phyloP scores from a whole-genome alignment of 2,329 filamentous ascomycete genomes.

The Trichophyton verrucosum region DNA sequence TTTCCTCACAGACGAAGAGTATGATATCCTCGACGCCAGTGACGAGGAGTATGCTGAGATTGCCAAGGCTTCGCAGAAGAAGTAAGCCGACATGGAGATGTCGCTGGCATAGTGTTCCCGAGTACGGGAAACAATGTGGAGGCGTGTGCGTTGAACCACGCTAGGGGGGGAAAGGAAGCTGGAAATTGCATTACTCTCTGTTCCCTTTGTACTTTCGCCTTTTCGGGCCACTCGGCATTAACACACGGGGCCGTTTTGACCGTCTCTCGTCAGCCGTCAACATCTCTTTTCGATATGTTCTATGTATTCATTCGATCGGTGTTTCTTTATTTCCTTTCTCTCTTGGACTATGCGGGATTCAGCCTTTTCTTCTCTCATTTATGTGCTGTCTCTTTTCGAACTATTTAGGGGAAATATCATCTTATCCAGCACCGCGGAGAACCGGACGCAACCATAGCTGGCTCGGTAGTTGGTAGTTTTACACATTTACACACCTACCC shows the following conservation, averaged over 20 bases:
- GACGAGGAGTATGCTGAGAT: conserved; percentile 64
- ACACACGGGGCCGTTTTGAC: neutral
- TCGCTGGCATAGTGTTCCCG: no score
- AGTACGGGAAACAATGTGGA: no score
- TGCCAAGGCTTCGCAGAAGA: conserved; percentile 10
- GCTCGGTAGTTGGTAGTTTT: neutral
- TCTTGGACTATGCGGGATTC: neutral
- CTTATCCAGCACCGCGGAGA: neutral
- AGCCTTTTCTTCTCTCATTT: neutral
- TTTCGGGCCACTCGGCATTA: neutral
- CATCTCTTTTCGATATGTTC: neutral
- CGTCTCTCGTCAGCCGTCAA: neutral
- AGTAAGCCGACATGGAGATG: neutral
- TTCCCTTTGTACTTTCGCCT: neutral
- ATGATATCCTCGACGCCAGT: conserved; percentile 89
- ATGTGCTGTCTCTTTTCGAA: no score
- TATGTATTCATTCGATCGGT: neutral
- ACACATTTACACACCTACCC: neutral
- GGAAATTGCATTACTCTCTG: neutral
- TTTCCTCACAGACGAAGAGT: conserved; percentile 95
- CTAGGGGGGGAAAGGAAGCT: neutral
- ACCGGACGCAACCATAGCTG: neutral
- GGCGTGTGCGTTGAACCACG: no score
- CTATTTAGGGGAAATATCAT: neutral
- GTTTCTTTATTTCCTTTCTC: neutral